Conservation (phyloP, 1,284 basidiomycete genomes). For the Malassezia globosa region DNA sequence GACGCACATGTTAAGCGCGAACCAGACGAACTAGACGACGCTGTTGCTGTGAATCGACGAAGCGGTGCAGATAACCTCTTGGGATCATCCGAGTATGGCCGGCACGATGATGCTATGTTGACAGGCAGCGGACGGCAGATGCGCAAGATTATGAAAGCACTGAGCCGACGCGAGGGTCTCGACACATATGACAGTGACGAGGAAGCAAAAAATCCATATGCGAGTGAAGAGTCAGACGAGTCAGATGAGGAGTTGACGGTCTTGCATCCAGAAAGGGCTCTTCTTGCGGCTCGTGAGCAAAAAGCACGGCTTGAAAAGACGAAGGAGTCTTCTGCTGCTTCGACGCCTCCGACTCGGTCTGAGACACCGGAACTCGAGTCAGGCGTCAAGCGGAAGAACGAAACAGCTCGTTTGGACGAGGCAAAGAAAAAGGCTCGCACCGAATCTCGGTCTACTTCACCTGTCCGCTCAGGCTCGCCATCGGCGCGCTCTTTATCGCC, state of each 20-base stretch:
- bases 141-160: slow-evolving; percentile 46
- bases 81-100: slow-evolving; percentile 2
- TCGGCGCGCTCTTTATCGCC: slow-evolving; percentile 20
- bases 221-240: slow-evolving; percentile 32
- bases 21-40: slow-evolving; percentile 23
- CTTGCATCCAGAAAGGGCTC: slow-evolving; percentile 43
- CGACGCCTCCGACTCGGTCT: not conserved
- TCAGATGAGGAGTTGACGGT: slow-evolving; percentile 36
- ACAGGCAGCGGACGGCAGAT: slow-evolving; percentile 44
- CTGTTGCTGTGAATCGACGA: slow-evolving; percentile 20
- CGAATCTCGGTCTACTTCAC: slow-evolving; percentile 7
- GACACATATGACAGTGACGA: slow-evolving; percentile 44
- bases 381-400: slow-evolving; percentile 23
- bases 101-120: slow-evolving; percentile 29
- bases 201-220: slow-evolving; percentile 41
- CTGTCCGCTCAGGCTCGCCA: not conserved
- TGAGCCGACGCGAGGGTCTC: slow-evolving; percentile 37
- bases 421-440: slow-evolving; percentile 9
- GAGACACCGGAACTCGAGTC: not conserved
- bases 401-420: slow-evolving; percentile 18
- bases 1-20: slow-evolving; percentile 11
- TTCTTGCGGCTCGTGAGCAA: slow-evolving; percentile 41
- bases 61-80: slow-evolving; percentile 20
- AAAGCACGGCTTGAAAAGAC: slow-evolving; percentile 21
- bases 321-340: slow-evolving; percentile 21